Conservation (phyloP, 352 stramenopile genomes). For the Globisporangium yorkense region DNA sequence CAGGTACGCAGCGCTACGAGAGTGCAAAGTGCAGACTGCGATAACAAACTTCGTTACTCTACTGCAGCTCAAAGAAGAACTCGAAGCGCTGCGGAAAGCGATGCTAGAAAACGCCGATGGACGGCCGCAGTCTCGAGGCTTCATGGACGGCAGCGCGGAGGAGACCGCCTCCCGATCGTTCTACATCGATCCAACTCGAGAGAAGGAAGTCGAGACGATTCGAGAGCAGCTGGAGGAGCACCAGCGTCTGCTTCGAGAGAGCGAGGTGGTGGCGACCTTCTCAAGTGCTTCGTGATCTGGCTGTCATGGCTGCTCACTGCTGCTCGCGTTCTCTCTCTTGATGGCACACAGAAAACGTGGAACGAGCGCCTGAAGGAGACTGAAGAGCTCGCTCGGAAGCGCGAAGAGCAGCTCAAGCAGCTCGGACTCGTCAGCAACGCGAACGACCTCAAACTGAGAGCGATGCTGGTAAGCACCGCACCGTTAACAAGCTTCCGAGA, state of each 20-base stretch:
- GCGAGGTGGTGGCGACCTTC: constrained; percentile 31
- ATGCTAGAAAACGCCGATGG: constrained; percentile 64
- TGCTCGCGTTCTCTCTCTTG: not conserved
- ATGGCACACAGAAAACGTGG: constrained; percentile 61
- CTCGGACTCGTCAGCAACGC: constrained; percentile 55
- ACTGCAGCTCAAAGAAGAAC: constrained; percentile 67
- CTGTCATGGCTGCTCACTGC: not conserved
- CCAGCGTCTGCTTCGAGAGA: constrained; percentile 66
- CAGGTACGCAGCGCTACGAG: constrained; percentile 24
- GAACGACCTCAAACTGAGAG: constrained; percentile 51
- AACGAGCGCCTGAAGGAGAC: constrained; percentile 73
- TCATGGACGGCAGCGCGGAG: constrained; percentile 12
- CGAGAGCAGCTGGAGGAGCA: constrained; percentile 76
- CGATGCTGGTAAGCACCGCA: constrained; percentile 25
- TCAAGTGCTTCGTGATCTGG: not conserved
- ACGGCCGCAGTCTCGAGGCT: constrained; percentile 43
- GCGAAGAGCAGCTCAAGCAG: constrained; percentile 73
- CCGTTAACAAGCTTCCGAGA: not conserved
- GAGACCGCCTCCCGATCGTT: constrained; percentile 18
- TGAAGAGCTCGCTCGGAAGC: constrained; percentile 73
- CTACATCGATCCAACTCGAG: constrained; percentile 35
- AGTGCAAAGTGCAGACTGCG: not conserved
- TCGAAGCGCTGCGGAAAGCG: constrained; percentile 57
- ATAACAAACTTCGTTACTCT: not conserved
- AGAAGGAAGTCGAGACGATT: constrained; percentile 54